These are phyloP conservation scores for Phytophthora ramorum DNA, from an alignment of 352 stramenopile species.

Conservation along the genomic window DNA sequence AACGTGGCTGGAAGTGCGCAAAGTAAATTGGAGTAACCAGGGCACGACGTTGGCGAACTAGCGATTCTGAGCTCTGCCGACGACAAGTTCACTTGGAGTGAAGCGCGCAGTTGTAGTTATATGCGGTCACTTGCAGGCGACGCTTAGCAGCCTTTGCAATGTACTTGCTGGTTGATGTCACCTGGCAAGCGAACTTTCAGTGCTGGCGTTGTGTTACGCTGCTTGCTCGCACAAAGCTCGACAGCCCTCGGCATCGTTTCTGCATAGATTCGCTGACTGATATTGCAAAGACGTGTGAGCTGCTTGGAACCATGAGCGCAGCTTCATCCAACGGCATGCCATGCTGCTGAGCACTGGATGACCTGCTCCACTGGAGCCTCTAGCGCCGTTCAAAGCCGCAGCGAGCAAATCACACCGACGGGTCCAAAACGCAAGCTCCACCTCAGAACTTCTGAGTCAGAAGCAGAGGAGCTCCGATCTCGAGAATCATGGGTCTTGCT, in stretches of 20 bases:
- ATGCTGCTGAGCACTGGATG: not conserved
- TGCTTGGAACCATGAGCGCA: no score
- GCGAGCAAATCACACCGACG: conserved; percentile 21
- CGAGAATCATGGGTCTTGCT: conserved; percentile 18
- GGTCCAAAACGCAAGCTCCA: conserved; percentile 2
- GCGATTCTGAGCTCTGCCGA: no score
- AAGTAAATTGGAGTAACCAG: no score
- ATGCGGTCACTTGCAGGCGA: not conserved
- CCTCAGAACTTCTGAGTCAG: conserved; percentile 1
- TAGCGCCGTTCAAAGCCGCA: no score
- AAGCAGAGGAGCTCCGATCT: not conserved
- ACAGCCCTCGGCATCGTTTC: conserved; percentile 14
- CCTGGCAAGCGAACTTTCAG: not conserved
- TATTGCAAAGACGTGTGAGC: conserved; percentile 29
- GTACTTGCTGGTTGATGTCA: not conserved
- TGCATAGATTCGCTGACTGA: conserved; percentile 37
- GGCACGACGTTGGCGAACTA: no score
- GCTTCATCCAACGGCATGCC: not conserved
- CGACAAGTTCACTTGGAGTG: not conserved
- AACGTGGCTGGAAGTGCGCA: not conserved
- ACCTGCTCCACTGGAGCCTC: no score
- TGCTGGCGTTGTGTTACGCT: not conserved
- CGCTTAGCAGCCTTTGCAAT: not conserved
- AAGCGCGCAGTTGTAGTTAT: not conserved
- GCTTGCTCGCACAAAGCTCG: not conserved